phyloP scores from a whole-genome alignment of 305 asterid species.

The Withania somnifera region DNA sequence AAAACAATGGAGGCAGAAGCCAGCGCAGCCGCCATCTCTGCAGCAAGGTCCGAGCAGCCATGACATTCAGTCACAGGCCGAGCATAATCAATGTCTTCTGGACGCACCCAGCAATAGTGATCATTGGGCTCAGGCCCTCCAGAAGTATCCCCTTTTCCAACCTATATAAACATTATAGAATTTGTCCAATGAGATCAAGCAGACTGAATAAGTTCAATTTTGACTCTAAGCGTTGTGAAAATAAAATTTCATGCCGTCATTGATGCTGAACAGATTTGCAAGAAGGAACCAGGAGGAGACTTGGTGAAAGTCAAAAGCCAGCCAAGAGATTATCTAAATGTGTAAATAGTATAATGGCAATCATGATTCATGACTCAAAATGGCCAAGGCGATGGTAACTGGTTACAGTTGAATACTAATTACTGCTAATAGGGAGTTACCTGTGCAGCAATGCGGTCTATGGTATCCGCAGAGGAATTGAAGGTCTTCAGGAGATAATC shows the following conservation, averaged over 20 bases:
- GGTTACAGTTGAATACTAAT: neutral
- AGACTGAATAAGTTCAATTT: neutral
- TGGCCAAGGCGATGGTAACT: neutral
- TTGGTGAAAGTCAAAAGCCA: neutral
- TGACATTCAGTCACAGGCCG: conserved; percentile 58
- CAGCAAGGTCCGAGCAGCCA: conserved; percentile 88
- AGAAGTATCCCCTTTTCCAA: conserved; percentile 72
- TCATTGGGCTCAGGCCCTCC: conserved; percentile 60
- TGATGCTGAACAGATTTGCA: neutral
- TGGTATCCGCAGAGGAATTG: conserved; percentile 68
- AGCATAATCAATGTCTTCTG: conserved; percentile 80
- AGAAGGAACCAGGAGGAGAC: neutral
- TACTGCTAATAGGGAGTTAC: conserved; percentile 14
- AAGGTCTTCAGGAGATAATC: conserved; percentile 85
- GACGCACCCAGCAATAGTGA: conserved; percentile 95
- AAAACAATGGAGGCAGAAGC: conserved; percentile 98
- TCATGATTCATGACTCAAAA: neutral
- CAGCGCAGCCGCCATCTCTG: conserved; percentile 97
- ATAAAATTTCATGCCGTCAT: neutral
- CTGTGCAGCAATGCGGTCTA: conserved; percentile 58
- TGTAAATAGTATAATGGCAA: neutral
- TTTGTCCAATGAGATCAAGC: neutral
- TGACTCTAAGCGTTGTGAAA: neutral
- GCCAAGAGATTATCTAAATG: neutral
- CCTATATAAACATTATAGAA: conserved; percentile 35